Base-by-base conservation (phyloP, 108 stramenopile species). In the Cyclostephanos invisitatus region DNA sequence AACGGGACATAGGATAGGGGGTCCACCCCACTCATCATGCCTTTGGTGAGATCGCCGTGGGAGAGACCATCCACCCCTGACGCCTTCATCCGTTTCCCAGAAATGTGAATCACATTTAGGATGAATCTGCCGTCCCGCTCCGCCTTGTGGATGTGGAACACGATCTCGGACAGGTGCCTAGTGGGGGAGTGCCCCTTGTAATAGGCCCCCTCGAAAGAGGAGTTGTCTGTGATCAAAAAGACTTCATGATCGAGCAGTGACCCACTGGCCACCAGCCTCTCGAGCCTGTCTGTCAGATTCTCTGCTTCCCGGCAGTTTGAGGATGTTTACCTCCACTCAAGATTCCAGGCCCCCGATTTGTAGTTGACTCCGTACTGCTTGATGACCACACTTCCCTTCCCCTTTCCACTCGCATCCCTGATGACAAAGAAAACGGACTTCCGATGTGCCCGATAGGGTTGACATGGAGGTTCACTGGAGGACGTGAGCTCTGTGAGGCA, bases 221-320 rank as follows among this genome's bases (percentile, higher is more conserved):
- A 44, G 59, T 86, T 86, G 75, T 83, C 82, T 1, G 83, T 86
- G 28, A 78, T 62, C n/a, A n/a, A n/a, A n/a, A n/a, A n/a, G n/a
- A n/a, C n/a, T n/a, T n/a, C n/a, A n/a, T n/a, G n/a, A n/a, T n/a
- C 74, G 12, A 29, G 64, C 7, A 74, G 17, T 21, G 36, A 27
- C 0, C 67, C 58, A 2, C 20, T 9, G 3, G 5, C 20, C 20
- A 4, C 3, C 49, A 50, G 20, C 49, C 49, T 20, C 20, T 50
- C 49, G 20, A 50, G 3, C 3, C 20, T 3, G 17, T 20, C 17
- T 2, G 49, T 50, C 18, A 53, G 18, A 10, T 53, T 53, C 5
- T 21, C 20, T 0, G 51, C 51, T 10, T 53, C 51, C 51, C 24
- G 18, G 1, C 5, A 5, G 24, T 53, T 53, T 1, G 51, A 53